Evolutionary conservation across 2,329 filamentous ascomycete genomes (phyloP), one percentile per base, ranked within the genome.

Genomic region (Pestalotiopsis sp.): DNA sequence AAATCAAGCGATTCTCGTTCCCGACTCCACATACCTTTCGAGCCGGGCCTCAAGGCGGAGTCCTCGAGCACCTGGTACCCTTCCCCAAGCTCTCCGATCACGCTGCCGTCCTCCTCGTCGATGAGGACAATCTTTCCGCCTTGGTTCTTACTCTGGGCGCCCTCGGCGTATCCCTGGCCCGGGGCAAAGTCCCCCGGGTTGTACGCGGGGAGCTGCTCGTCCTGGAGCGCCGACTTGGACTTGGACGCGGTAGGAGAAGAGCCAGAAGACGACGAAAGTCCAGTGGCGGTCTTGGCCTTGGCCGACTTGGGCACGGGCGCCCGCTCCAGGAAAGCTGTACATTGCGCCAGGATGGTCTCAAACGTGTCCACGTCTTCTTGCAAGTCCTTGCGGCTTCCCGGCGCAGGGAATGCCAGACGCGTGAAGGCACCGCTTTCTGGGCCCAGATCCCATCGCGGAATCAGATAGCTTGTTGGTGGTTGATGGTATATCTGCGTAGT

Each of bases 401-500:
- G 84, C 2, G 86, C 79, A 0, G 95, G 95, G 74, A 99, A 98
- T 78, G 98, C 92, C 77, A 99, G 94, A 68, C 94, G 89, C 23
- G 95, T 98, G 78, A 98, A 98, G 20, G 94, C 94, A 69, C 94
- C 95, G 72, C 91, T 92, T 68, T 96, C 93, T 1, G 92, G 93
- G 4, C 94, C 95, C 17, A 98, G 84, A 76, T 98, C 95, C 94
- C 95, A 98, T 73, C 95, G 91, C 17, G 96, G 96, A 71, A 99
- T 97, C 61, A 98, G 86, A 78, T 98, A 98, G 84, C 94, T 97
- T 72, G 87, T 90, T 0, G 95, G 95, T 6, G 95, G 94, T 82
- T 98, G 94, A 80, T 97, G 94, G 82, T 97, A 98, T 79, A 99
- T 96, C 80, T 98, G 95, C 0, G 96, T 98, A 0, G 95, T 98